Evolutionary conservation across 2,329 filamentous ascomycete genomes (phyloP).

Genomic region (Fusarium oxysporum): DNA sequence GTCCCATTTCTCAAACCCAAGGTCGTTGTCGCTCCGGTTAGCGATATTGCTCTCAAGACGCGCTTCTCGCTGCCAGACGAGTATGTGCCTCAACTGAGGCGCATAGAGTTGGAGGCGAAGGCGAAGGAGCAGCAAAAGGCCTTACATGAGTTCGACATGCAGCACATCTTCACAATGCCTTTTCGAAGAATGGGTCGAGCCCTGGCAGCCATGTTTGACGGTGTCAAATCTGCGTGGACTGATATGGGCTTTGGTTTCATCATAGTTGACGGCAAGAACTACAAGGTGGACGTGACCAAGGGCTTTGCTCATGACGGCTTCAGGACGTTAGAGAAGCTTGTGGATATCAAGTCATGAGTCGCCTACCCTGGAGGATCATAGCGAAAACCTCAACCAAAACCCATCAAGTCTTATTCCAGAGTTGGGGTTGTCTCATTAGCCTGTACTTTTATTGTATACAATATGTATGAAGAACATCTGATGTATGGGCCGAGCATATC

Average conservation of each 20-base stretch:
- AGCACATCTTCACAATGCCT: slow-evolving; percentile 67
- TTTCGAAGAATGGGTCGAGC: slow-evolving; percentile 63
- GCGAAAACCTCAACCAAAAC: not conserved
- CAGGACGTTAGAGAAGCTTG: slow-evolving; percentile 67
- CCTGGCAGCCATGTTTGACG: slow-evolving; percentile 55
- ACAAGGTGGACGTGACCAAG: slow-evolving; percentile 68
- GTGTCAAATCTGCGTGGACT: slow-evolving; percentile 63
- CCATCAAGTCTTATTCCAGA: not conserved
- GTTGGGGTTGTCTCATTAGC: slow-evolving; percentile 12
- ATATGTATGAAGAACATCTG: slow-evolving; percentile 2
- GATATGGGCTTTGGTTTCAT: slow-evolving; percentile 68
- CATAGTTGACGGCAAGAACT: slow-evolving; percentile 58
- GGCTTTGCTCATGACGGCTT: slow-evolving; percentile 71
- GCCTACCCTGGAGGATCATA: not conserved
- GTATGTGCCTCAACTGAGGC: slow-evolving; percentile 52
- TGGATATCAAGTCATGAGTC: slow-evolving; percentile 47
- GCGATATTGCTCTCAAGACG: slow-evolving; percentile 51
- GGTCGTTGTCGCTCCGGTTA: slow-evolving; percentile 53
- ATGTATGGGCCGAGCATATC: not conserved
- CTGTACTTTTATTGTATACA: slow-evolving; percentile 41
- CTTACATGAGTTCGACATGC: slow-evolving; percentile 63
- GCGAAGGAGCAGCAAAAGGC: slow-evolving; percentile 54
- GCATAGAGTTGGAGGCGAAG: slow-evolving; percentile 47
- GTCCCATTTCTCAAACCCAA: slow-evolving; percentile 61
- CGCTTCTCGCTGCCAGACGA: slow-evolving; percentile 55